A percentile compares a stretch with the other conserved stretches of the same genome.
phyloP scores from a whole-genome alignment of 2,329 filamentous ascomycete genomes.

The Hypoxylon sp. region DNA sequence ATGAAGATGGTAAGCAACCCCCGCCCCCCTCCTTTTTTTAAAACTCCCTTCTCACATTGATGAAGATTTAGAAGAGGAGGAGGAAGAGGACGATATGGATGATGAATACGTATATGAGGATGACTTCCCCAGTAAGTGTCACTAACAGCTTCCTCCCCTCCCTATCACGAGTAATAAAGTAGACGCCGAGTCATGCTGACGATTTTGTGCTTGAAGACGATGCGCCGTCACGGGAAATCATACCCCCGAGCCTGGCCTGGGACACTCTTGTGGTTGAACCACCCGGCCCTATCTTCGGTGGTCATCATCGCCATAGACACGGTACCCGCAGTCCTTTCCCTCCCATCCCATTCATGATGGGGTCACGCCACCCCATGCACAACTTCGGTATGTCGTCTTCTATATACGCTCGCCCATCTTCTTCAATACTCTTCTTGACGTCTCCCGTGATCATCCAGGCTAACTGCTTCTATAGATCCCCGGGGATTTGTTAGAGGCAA shows the following conservation, averaged over 20 bases:
- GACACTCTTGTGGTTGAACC: slow-evolving; percentile 62
- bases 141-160: not conserved
- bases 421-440: not conserved
- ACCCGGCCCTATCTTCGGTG: slow-evolving; percentile 51
- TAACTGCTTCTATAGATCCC: slow-evolving; percentile 45
- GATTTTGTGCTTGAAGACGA: slow-evolving; percentile 49
- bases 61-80: slow-evolving; percentile 55
- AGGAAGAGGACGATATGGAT: slow-evolving; percentile 74
- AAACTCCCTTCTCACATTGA: slow-evolving; percentile 31
- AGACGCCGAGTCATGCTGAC: slow-evolving; percentile 14
- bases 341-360: slow-evolving; percentile 46
- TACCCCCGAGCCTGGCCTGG: slow-evolving; percentile 61
- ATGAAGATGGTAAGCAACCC: slow-evolving; percentile 61
- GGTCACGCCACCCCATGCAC: slow-evolving; percentile 40
- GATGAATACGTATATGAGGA: slow-evolving; percentile 72
- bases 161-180: not conserved
- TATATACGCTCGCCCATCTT: not conserved
- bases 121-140: slow-evolving; percentile 62
- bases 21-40: no score
- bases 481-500: slow-evolving; percentile 59
- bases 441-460: slow-evolving; percentile 3
- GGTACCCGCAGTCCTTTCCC: slow-evolving; percentile 68
- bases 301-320: slow-evolving; percentile 63
- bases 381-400: slow-evolving; percentile 40
- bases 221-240: slow-evolving; percentile 53